These are phyloP conservation scores for Hordeum pubiflorum DNA, from an alignment of 202 grass and related monocot genomes.

Conservation along the genomic window DNA sequence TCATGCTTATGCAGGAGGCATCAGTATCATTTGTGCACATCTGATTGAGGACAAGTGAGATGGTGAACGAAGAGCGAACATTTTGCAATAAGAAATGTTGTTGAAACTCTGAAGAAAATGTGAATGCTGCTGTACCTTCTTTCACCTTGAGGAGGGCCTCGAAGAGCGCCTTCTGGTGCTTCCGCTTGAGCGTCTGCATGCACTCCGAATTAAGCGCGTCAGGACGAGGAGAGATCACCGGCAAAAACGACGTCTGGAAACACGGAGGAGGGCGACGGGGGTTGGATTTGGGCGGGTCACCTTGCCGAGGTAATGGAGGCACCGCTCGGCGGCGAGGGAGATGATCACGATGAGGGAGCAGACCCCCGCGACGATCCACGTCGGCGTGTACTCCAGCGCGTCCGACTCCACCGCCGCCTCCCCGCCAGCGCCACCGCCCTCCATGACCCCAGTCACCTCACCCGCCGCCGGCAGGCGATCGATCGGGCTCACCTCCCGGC, in stretches of 20 bases:
- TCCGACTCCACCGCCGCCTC: neutral
- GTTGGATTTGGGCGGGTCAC: neutral
- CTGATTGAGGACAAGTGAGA: neutral
- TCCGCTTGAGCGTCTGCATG: conserved; percentile 54
- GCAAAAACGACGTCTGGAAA: neutral
- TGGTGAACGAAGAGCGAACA: neutral
- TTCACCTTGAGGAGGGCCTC: conserved; percentile 93
- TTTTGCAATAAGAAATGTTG: neutral
- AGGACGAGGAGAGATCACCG: neutral
- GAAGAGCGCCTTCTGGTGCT: conserved; percentile 83
- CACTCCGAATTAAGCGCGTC: neutral
- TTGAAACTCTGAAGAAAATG: neutral
- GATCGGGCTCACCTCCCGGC: neutral
- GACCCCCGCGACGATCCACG: conserved; percentile 85
- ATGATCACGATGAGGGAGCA: conserved; percentile 78
- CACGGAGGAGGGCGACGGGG: neutral
- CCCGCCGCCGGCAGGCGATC: neutral
- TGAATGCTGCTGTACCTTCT: conserved; percentile 43
- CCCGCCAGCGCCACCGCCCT: neutral
- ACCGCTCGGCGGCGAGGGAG: conserved; percentile 65
- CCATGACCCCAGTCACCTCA: neutral
- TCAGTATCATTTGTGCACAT: neutral
- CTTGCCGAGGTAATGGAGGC: conserved; percentile 84
- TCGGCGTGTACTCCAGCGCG: conserved; percentile 78
- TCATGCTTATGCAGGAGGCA: neutral